These are phyloP conservation scores for Monascus purpureus DNA, from an alignment of 495 filamentous ascomycete genomes.

Conservation along the genomic window DNA sequence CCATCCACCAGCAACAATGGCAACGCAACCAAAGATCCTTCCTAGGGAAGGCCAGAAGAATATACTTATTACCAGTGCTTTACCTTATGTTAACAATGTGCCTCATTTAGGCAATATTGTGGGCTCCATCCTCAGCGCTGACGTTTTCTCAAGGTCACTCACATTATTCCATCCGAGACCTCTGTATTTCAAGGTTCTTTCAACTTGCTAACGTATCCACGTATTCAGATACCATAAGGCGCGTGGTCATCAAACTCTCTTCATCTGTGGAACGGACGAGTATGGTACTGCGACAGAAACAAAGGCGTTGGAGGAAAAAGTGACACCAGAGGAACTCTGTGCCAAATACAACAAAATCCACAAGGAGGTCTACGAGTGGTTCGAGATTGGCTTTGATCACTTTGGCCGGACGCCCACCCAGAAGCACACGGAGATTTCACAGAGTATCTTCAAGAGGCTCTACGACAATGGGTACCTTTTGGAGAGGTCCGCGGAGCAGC, in stretches of 20 bases:
- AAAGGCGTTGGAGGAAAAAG: conserved; percentile 53
- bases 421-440: conserved; percentile 75
- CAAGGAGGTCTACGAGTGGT: conserved; percentile 78
- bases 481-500: conserved; percentile 63
- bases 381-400: conserved; percentile 69
- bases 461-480: conserved; percentile 69
- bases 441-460: conserved; percentile 70
- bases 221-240: conserved; percentile 50
- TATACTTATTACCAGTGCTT: conserved; percentile 45
- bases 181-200: conserved; percentile 1
- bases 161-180: conserved; percentile 9
- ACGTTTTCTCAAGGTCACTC: conserved; percentile 52
- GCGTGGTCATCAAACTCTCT: conserved; percentile 47
- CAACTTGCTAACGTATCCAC: conserved; percentile 17
- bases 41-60: conserved; percentile 31
- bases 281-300: conserved; percentile 84
- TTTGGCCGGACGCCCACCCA: conserved; percentile 74
- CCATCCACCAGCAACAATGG: conserved; percentile 13
- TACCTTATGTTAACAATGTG: conserved; percentile 92
- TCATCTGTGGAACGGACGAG: conserved; percentile 49
- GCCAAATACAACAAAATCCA: conserved; percentile 78
- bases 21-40: conserved; percentile 21
- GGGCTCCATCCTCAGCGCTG: conserved; percentile 73
- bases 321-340: conserved; percentile 61
- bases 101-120: conserved; percentile 92